Evolutionary conservation across 768 basidiomycete genomes (phyloP), one percentile per base, ranked within the genome.

Genomic region (Rubroboletus satanas): DNA sequence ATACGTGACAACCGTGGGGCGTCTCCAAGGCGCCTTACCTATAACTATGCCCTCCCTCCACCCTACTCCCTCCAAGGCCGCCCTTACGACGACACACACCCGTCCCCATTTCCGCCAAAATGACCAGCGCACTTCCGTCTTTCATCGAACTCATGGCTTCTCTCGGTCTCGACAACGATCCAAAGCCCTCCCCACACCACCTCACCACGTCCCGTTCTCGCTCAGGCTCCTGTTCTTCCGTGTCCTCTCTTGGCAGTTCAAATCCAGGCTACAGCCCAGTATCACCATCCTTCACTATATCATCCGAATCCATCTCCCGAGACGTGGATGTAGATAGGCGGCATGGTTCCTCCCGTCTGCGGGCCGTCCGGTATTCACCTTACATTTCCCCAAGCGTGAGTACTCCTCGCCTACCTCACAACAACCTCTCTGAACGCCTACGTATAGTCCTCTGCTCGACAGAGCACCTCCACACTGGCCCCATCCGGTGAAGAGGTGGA

Each of bases 71-170:
- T 53, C 21, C 54, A 60, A 48, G 43, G 49, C 67, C 57, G 54
- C 52, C 47, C 47, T 60, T 55, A 31, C 56, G 58, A 58, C 67
- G 55, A 54, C 35, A n/a, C 53, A 51, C 42, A 35, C 50, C 45
- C 49, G 33, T 70, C 56, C 65, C 64, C 66, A 58, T 73, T 72
- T 71, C 61, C 62, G 63, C 61, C 62, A 62, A 67, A 64, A 89
- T 86, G 85, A 75, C 85, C 36, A 51, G 66, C 67, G 72, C 87
- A 65, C 84, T 92, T 63, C 90, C 90, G 66, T 91, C 90, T 53
- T 93, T 93, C 70, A 84, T 90, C 55, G 85, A 91, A 74, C 87
- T 93, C 68, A 90, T 93, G 88, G 82, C 83, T 58, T 82, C 90
- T 56, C 77, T 93, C 62, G 90, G 88, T 59, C 77, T 92, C 70